A percentile compares a stretch with the other conserved stretches of the same genome.
These are phyloP conservation scores for Penicillium sp. DNA, from an alignment of 2,329 filamentous ascomycete species.

Conservation along the genomic window DNA sequence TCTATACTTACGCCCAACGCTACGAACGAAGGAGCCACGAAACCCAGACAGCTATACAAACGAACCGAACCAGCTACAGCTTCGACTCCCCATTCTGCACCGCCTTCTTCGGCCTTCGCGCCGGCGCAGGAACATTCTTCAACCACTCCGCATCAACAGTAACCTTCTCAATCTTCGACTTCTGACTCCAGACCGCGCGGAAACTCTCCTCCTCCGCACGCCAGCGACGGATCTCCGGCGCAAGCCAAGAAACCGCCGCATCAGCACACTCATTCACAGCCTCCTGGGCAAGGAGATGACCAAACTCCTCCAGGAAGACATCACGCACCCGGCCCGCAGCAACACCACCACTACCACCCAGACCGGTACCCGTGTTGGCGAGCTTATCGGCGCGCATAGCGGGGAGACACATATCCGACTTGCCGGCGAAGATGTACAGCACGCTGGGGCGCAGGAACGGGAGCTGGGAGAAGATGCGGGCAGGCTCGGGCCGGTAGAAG, in stretches of 20 bases:
- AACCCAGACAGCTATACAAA: background rate
- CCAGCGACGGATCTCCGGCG: constrained; percentile 51
- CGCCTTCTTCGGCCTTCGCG: constrained; percentile 22
- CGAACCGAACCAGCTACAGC: constrained; percentile 17
- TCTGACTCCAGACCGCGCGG: constrained; percentile 46
- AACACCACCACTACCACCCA: constrained; percentile 45
- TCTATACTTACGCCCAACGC: constrained; percentile 1
- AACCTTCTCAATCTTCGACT: constrained; percentile 47
- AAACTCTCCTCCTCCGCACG: constrained; percentile 50
- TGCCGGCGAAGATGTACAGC: constrained; percentile 40
- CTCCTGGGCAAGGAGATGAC: constrained; percentile 81
- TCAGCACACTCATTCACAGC: constrained; percentile 58
- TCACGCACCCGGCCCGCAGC: constrained; percentile 60
- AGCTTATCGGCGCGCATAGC: constrained; percentile 37
- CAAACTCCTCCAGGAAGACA: constrained; percentile 55
- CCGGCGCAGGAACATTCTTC: constrained; percentile 30
- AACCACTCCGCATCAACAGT: constrained; percentile 50
- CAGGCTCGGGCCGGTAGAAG: constrained; percentile 40
- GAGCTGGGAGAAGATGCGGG: constrained; percentile 32
- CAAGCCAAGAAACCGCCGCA: constrained; percentile 50
- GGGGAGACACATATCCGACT: constrained; percentile 36
- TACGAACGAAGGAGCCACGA: background rate
- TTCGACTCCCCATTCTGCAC: constrained; percentile 18
- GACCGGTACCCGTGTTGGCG: constrained; percentile 31
- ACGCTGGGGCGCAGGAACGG: constrained; percentile 40